Conservation (phyloP, 176 grass and related monocot species). For the Carex kokanica region DNA sequence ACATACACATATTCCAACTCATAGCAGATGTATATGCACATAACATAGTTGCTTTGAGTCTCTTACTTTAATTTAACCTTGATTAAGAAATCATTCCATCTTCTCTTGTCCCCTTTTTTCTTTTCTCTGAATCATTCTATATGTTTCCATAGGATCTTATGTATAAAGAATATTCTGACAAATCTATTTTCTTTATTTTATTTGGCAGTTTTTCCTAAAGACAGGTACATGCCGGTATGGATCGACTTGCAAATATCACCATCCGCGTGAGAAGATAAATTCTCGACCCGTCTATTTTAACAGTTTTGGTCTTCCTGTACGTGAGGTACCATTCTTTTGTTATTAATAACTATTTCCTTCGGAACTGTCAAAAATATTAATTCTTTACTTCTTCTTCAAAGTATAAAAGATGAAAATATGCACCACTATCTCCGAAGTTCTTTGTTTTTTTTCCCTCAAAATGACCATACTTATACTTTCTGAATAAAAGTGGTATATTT, state of each 20-base stretch:
- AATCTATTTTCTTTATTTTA: slow-evolving; percentile 11
- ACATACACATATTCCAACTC: not conserved
- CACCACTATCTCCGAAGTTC: not conserved
- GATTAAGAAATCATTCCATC: not conserved
- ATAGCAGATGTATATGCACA: not conserved
- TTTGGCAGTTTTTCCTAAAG: slow-evolving; percentile 42
- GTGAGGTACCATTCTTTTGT: slow-evolving; percentile 34
- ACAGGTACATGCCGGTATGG: slow-evolving; percentile 43
- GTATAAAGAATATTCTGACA: not conserved
- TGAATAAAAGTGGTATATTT: not conserved
- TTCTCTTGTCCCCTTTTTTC: too few species aligned
- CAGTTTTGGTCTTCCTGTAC: slow-evolving; percentile 37
- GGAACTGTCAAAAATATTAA: not conserved
- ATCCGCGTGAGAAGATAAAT: slow-evolving; percentile 31
- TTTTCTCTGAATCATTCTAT: not conserved
- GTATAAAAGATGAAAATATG: slow-evolving; percentile 15
- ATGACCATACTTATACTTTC: not conserved
- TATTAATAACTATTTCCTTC: not conserved
- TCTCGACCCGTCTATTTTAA: slow-evolving; percentile 29
- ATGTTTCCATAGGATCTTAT: not conserved
- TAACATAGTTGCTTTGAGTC: not conserved
- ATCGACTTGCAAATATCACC: slow-evolving; percentile 38
- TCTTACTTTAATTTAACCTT: not conserved
- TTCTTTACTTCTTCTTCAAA: not conserved
- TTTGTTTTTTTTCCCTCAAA: not conserved